Base-by-base conservation (phyloP, 208 protist genomes). In the Trypanosoma caninum region DNA sequence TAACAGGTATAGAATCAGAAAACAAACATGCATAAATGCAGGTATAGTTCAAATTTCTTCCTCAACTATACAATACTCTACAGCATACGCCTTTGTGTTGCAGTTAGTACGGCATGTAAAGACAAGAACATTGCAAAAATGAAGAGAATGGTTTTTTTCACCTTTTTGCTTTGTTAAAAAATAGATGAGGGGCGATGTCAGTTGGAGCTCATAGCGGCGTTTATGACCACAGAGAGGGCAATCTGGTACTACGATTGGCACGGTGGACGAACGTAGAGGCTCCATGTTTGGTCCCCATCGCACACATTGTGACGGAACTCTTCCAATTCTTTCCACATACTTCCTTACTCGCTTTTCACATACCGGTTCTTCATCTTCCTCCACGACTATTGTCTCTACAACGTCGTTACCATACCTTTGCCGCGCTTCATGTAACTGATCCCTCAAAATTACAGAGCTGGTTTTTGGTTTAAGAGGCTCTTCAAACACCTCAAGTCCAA, bases 61-160 rank as follows among this genome's bases (percentile, higher is more conserved):
- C 69, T 95, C 83, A 20, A 89, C 81, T 14, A 91, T 62, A 11
- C 72, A 74, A 45, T 88, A 78, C 69, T 95, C 86, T 5, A 51
- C 42, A 18, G 73, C 45, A 62, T 95, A 95, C 0, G 83, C 54
- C n/a, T 41, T 44, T 25, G 22, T 35, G 48, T 78, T 76, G 42
- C 59, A 95, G 65, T 89, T 73, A 14, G 46, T 61, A 40, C 70
- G 76, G 65, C 89, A 95, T 18, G 89, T 93, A 51, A 82, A 93
- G 16, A 93, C 72, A 16, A 86, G 54, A 28, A 95, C 64, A 60
- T 90, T 93, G 45, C 82, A 83, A 65, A 95, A 95, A 61, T 92
- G 85, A 45, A 95, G 33, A 23, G 56, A 37, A 8, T 76, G 54
- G 47, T 91, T 86, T 30, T 84, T 72, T 14, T 61, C 64, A 52